Percentiles rank a stretch among this genome's conserved stretches.
Conservation (phyloP, 2,329 filamentous ascomycete genomes). For the Teratosphaeriaceae sp. region DNA sequence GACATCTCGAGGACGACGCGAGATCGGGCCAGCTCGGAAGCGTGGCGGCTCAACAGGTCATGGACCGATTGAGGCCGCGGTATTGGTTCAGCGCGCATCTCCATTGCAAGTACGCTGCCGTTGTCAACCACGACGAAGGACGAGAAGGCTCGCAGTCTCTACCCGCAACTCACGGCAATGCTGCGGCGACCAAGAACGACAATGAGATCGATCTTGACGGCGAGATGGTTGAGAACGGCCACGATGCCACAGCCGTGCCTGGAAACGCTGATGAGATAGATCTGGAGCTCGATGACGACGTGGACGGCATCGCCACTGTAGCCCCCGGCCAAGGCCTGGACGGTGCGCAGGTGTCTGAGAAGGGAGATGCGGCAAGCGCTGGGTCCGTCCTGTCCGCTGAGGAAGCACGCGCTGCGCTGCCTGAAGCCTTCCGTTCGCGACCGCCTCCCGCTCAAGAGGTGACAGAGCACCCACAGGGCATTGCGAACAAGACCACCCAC, state of each 20-base stretch:
- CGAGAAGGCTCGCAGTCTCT: not conserved
- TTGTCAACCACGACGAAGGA: slow-evolving; percentile 40
- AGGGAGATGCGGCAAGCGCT: slow-evolving; percentile 7
- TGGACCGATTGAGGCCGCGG: slow-evolving; percentile 72
- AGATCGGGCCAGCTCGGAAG: slow-evolving; percentile 69
- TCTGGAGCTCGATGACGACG: slow-evolving; percentile 28
- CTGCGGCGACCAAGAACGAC: slow-evolving; percentile 42
- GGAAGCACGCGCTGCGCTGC: slow-evolving; percentile 58
- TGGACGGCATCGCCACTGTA: slow-evolving; percentile 16
- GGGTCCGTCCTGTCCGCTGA: slow-evolving; percentile 1
- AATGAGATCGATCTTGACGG: slow-evolving; percentile 55
- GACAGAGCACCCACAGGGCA: slow-evolving; percentile 61
- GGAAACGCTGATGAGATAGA: slow-evolving; percentile 39
- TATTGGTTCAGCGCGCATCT: slow-evolving; percentile 91
- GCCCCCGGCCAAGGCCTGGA: slow-evolving; percentile 19
- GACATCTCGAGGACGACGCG: slow-evolving; percentile 69
- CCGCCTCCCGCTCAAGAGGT: slow-evolving; percentile 33
- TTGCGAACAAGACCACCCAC: slow-evolving; percentile 70
- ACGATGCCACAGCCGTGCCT: slow-evolving; percentile 8
- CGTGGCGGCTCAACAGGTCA: slow-evolving; percentile 67
- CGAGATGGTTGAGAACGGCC: too few relatives aligned
- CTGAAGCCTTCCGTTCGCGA: slow-evolving; percentile 57
- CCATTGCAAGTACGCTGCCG: slow-evolving; percentile 78
- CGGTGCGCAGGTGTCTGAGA: slow-evolving; percentile 19
- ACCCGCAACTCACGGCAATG: slow-evolving; percentile 1